Conservation (phyloP, 169 alveolate species). For the Eimeria zaria region DNA sequence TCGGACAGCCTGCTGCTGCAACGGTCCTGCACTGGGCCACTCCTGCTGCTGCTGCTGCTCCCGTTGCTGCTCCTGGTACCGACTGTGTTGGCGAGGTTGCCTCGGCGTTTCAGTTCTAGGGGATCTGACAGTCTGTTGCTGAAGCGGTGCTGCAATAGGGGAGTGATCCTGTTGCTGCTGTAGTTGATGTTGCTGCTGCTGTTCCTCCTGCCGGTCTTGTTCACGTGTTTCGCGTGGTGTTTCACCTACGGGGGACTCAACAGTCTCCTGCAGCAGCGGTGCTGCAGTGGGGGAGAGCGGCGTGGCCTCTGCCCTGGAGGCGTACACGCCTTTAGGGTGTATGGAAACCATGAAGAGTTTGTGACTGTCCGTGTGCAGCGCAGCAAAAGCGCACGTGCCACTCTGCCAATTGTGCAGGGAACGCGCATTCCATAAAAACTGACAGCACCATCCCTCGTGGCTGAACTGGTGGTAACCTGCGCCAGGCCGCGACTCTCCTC, state of each 20-base stretch:
- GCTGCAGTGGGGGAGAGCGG: slow-evolving; percentile 40
- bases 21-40: not conserved
- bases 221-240: not conserved
- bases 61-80: slow-evolving; percentile 9
- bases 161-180: not conserved
- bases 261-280: not conserved
- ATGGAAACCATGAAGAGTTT: slow-evolving; percentile 56
- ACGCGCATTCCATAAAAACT: slow-evolving; percentile 64
- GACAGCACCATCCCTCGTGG: slow-evolving; percentile 79
- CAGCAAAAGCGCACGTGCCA: slow-evolving; percentile 32
- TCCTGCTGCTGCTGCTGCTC: slow-evolving; percentile 34
- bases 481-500: not conserved
- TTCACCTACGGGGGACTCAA: not conserved
- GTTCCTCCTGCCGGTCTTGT: not conserved
- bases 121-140: not conserved
- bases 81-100: slow-evolving; percentile 5
- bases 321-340: slow-evolving; percentile 72
- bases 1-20: not conserved
- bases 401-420: slow-evolving; percentile 45
- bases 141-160: slow-evolving; percentile 13
- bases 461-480: slow-evolving; percentile 57
- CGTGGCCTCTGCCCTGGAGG: slow-evolving; percentile 60
- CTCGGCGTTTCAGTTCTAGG: not conserved
- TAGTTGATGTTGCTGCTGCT: not conserved
- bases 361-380: slow-evolving; percentile 45